Base-by-base conservation (phyloP, 2,329 filamentous ascomycete species). In the Colletotrichum sp. region DNA sequence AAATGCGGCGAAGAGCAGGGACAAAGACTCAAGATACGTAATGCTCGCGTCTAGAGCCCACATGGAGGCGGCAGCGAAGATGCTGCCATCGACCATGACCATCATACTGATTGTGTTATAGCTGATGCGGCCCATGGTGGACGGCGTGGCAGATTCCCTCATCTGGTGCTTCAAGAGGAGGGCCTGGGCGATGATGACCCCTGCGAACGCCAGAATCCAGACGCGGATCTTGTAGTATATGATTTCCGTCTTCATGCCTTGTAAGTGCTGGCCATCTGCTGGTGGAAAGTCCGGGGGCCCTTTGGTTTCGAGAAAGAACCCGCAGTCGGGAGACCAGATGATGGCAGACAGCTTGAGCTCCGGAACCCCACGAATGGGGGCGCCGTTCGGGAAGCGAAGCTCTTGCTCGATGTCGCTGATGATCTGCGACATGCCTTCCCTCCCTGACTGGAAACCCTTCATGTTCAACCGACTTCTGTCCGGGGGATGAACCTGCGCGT, bases 401-500 rank as follows among this genome's bases (percentile, higher is more conserved):
- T 94, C 93, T 30, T 88, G 85, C 82, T 94, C 93, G 73, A 94
- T 89, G 61, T 89, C 86, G 32, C 86, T 82, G 36, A 93, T 87
- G 43, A 89, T 80, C 61, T 84, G 83, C 64, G 81, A 79, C 68
- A 85, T 78, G 48, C 80, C 78, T 39, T 83, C 81, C 59, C 83
- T 83, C 64, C 84, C 80, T 3, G 83, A 81, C 65, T 77, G 81
- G 74, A 79, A 82, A 74, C 78, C 82, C 74, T 76, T 77, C 26
- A 84, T 80, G 69, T 83, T 80, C 26, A 87, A 77, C 24, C 83
- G 81, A 10, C 83, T 80, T 14, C 83, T 83, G 63, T 88, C 84
- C 5, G 90, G 84, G 3, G 92, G 91, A 77, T 94, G 90, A 55
- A 96, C 89, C 82, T 99, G 97, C 34, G 96, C 87, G 83, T 96